phyloP scores from a whole-genome alignment of 768 basidiomycete species.

The Amanita fuliginea region DNA sequence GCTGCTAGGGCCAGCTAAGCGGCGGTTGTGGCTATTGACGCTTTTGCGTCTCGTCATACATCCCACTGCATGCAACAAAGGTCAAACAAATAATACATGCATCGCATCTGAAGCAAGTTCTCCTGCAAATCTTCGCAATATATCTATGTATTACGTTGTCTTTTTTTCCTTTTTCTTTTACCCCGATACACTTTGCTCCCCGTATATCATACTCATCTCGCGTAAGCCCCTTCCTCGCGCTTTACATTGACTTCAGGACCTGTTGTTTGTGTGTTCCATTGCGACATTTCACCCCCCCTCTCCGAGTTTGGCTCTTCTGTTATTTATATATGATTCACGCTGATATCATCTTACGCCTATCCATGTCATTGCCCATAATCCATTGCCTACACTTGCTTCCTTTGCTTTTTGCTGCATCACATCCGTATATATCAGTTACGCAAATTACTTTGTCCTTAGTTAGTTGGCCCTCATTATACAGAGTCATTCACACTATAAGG shows the following conservation, averaged over 20 bases:
- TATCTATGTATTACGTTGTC: constrained; percentile 18
- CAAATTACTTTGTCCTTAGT: constrained; percentile 5
- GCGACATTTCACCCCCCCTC: constrained; percentile 10
- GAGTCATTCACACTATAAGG: constrained; percentile 1
- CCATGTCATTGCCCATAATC: constrained; percentile 9
- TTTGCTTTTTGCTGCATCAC: constrained; percentile 12
- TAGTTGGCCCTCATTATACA: constrained; percentile 6
- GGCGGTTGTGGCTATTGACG: not conserved
- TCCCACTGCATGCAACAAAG: constrained; percentile 14
- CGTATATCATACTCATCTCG: constrained; percentile 10
- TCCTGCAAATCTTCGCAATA: constrained; percentile 13
- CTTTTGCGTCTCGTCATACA: constrained; percentile 15
- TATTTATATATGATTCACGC: constrained; percentile 12
- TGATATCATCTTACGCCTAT: constrained; percentile 7
- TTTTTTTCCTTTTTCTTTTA: constrained; percentile 3
- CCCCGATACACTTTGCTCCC: constrained; percentile 7
- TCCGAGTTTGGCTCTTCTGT: constrained; percentile 8
- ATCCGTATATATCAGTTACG: constrained; percentile 7
- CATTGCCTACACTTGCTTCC: constrained; percentile 16
- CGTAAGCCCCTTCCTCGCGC: constrained; percentile 9
- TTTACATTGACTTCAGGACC: constrained; percentile 13
- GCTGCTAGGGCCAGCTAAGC: constrained; percentile 32
- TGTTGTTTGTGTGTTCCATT: constrained; percentile 16
- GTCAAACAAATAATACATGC: constrained; percentile 9
- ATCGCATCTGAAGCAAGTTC: constrained; percentile 9